Base-by-base conservation (phyloP, 768 basidiomycete species). In the Pleurotus pulmonarius region DNA sequence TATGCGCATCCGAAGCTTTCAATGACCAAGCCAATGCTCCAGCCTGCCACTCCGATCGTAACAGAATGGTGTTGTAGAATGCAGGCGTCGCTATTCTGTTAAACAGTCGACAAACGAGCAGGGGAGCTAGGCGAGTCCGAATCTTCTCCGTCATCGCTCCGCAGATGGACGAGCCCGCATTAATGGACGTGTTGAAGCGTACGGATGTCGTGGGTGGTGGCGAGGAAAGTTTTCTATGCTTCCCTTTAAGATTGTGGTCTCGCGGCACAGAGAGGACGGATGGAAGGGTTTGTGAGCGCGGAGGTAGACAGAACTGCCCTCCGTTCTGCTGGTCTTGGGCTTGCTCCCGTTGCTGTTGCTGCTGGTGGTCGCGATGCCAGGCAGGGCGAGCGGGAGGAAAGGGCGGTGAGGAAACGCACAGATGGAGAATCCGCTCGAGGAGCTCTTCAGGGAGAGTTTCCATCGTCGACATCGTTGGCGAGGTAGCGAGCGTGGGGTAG, bases 71-170 rank as follows among this genome's bases (percentile, higher is more conserved):
- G 63, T 79, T 73, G 71, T 87, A 87, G 59, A 83, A 75, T 11
- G 85, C 72, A 1, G 85, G 85, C 0, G 77, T 76, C 1, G 74
- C 76, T 58, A 88, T 85, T 57, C 87, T 77, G 44, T 75, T 67
- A 70, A 86, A 83, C 20, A 70, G 63, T 39, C 68, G 76, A 49
- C 69, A 85, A 46, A 83, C 80, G 51, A 81, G 76, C 13, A 87
- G 75, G 0, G 78, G 73, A 4, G 80, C 71, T 15, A 70, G 63
- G 12, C 67, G 68, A 26, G 67, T 63, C 45, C 51, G 48, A 7
- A 49, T 49, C 12, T 24, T 52, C 5, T n/a, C 24, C 7, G 39
- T 41, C 20, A 11, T 38, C 8, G 29, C 26, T 18, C 4, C 16
- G 29, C 12, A 11, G n/a, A 57, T 57, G 53, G 47, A 49, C 49